Base-by-base conservation (phyloP, 2,329 filamentous ascomycete species). In the Xylaria arbuscula region DNA sequence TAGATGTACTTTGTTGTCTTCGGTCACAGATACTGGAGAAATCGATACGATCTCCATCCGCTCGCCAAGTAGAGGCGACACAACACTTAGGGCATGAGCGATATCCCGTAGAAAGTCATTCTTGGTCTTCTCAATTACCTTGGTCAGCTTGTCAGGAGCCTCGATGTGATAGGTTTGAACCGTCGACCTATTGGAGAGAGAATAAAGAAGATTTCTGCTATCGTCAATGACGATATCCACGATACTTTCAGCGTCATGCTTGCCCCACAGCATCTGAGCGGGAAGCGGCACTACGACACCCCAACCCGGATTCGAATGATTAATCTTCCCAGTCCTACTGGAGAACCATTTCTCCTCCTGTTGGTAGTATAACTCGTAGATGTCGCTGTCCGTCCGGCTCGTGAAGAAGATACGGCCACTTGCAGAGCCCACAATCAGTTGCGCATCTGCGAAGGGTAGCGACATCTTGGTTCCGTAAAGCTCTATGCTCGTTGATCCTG, bases 301-400 rank as follows among this genome's bases (percentile, higher is more conserved):
- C 84, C 92, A 90, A 40, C 91, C 90, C 3, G 88, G 89, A 78
- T 88, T 91, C 57, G 91, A 95, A 79, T 98, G 96, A 78, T 97
- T 97, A 71, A 95, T 90, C 81, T 94, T 97, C 68, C 91, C 90
- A 78, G 93, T 97, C 72, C 92, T 89, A 79, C 90, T 94, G 62
- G 92, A 91, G 78, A 99, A 99, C 96, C 96, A 99, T 74, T 92
- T 92, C 81, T 99, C 96, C 79, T 98, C 94, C 76, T 97, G 94
- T 80, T 98, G 95, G 78, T 99, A 99, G 73, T 92, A 94, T 62
- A 99, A 87, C 81, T 99, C 96, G 79, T 96, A 93, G 56, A 99
- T 89, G 75, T 98, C 94, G 71, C 93, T 93, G 72, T 95, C 93
- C 59, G 85, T 87, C 59, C 87, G 87, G 45, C 94, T 93, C 50